Base-by-base conservation (phyloP, 2,329 filamentous ascomycete species). In the Calonectria pteridis region DNA sequence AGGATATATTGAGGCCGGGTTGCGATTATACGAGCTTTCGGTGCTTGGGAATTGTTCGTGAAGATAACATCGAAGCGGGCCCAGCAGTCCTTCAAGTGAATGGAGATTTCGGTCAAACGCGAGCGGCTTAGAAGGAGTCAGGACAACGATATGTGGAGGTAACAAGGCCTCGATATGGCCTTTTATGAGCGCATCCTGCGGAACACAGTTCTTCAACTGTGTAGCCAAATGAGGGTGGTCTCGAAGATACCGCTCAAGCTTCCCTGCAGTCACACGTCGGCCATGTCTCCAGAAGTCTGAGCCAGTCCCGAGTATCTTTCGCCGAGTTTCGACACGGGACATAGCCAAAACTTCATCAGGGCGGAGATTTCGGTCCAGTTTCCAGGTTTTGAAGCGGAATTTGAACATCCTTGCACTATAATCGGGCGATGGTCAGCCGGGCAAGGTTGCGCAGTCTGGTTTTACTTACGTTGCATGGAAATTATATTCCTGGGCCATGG, bases 351-450 rank as follows among this genome's bases (percentile, higher is more conserved):
- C 66, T 37, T 72, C 65, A 2, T 64, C 55, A 6, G 46, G 16
- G 10, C 46, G 55, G 31, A 72, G 65, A 29, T 29, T 72, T 26
- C 68, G 63, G n/a, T 68, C 66, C 3, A 72, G 29, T 31, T 65
- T 68, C 65, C 70, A 69, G 9, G 7, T 13, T 59, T 72, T 72
- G 37, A 72, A 64, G 29, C 70, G 70, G 11, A 65, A 69, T 50
- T 72, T 72, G 49, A 69, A 69, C 70, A 69, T 72, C 9, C 70
- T 58, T 29, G 53, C 23, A 43, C 70, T 68, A 35, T 13, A 51
- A 65, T 65, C 14, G 11, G 18, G 9, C 26, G 23, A 31, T 4
- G 29, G 63, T 53, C 31, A 72, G 43, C 18, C 28, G 5, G 29
- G 14, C 2, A 14, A 31, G 14, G 29, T 9, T 28, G 1, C 6